Evolutionary conservation across 75 land plant species (phyloP), one percentile per base, ranked within the genome.

Genomic region (Cupressus sempervirens): DNA sequence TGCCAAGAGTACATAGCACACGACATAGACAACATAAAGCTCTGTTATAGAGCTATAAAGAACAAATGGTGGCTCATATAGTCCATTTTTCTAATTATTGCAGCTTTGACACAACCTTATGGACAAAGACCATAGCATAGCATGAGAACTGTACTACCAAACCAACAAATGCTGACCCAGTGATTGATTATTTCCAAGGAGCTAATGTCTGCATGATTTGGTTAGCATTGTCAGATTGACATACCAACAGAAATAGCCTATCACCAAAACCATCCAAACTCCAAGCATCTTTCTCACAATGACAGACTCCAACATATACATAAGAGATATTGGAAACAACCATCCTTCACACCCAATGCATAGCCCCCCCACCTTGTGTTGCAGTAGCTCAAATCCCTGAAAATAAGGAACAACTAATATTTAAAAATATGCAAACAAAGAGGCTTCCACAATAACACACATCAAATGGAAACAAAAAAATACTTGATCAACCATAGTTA

Each of bases 401-500:
- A n/a, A n/a, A n/a, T n/a, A n/a, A n/a, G n/a, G n/a, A n/a, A n/a
- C n/a, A n/a, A n/a, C n/a, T n/a, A n/a, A n/a, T n/a, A n/a, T n/a
- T n/a, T n/a, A n/a, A n/a, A n/a, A n/a, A n/a, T n/a, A 3, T 40
- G 1, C 38, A 45, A 2, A 23, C 4, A 38, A 26, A 46, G 43
- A 45, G 9, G 14, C 18, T 20, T n/a, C 9, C 11, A 36, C 45
- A 79, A 79, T 3, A 13, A 20, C 0, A 10, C 0, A 2, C 46
- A 41, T 10, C 8, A n/a, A 2, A 0, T 10, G 20, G 6, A 26
- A 20, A 43, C 11, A 79, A 26, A 45, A 23, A 3, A n/a, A 79
- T 45, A 79, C 81, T 50, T 77, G 20, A 0, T 88, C 75, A 88
- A 67, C 86, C 81, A 76, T 86, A 88, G 7, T 83, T 86, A 52